phyloP scores from a whole-genome alignment of 257 asterid genomes.

The Vinca minor region DNA sequence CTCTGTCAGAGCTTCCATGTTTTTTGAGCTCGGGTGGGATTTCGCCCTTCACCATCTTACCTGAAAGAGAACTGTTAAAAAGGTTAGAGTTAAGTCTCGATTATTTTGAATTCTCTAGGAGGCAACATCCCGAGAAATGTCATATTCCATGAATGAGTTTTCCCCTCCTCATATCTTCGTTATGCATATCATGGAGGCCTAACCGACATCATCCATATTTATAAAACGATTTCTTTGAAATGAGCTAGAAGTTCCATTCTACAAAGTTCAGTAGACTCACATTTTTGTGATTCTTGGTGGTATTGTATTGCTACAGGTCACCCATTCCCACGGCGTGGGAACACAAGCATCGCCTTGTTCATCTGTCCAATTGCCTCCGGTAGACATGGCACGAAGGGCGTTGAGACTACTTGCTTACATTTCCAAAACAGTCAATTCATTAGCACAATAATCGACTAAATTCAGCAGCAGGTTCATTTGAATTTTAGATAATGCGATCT shows the following conservation, averaged over 20 bases:
- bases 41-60: conserved; percentile 60
- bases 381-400: conserved; percentile 41
- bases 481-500: not conserved
- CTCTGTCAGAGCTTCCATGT: conserved; percentile 76
- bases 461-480: not conserved
- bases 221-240: not conserved
- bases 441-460: conserved; percentile 14
- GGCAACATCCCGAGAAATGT: not conserved
- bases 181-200: not conserved
- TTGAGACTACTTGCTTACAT: conserved; percentile 54
- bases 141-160: not conserved
- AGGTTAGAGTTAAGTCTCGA: conserved; percentile 13
- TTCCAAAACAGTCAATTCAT: conserved; percentile 20
- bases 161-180: not conserved
- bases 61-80: conserved; percentile 61
- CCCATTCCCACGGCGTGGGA: conserved; percentile 84
- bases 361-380: conserved; percentile 37
- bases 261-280: conserved; percentile 30
- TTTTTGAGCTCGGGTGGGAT: conserved; percentile 57
- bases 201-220: not conserved
- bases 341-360: conserved; percentile 84
- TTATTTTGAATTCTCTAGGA: not conserved
- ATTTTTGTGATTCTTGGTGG: conserved; percentile 84
- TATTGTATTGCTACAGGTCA: conserved; percentile 53
- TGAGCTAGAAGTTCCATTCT: not conserved